These are phyloP conservation scores for Candolleomyces aberdarensis DNA, from an alignment of 768 basidiomycete genomes.

Conservation along the genomic window DNA sequence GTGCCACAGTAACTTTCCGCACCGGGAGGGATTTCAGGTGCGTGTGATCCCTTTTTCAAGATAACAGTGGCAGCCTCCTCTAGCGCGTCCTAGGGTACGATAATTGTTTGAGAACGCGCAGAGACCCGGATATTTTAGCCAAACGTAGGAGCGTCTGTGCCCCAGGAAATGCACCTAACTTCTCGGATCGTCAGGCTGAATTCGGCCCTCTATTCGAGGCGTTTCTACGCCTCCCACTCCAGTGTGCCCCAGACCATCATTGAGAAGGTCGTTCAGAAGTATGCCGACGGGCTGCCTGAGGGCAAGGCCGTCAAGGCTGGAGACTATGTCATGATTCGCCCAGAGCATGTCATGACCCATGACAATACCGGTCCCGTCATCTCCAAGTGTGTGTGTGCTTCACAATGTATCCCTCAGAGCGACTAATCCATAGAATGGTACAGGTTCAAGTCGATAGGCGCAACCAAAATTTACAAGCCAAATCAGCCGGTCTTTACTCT, in stretches of 20 bases:
- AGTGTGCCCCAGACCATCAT: constrained; percentile 79
- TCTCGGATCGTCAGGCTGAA: too few species aligned
- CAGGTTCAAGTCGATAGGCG: constrained; percentile 95
- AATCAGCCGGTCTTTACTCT: constrained; percentile 92
- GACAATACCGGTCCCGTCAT: constrained; percentile 99
- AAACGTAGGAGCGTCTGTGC: too few species aligned
- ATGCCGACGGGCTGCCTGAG: constrained; percentile 84
- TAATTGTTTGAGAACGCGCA: too few species aligned
- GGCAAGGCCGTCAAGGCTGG: constrained; percentile 85
- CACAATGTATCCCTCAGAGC: background rate
- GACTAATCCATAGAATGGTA: constrained; percentile 1
- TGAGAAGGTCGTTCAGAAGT: constrained; percentile 97
- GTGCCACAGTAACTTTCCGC: too few species aligned
- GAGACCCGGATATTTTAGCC: too few species aligned
- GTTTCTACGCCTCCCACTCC: constrained; percentile 25
- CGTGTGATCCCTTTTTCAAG: too few species aligned
- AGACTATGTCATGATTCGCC: constrained; percentile 99
- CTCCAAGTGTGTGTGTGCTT: constrained; percentile 71
- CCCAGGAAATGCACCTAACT: too few species aligned
- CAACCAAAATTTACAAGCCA: constrained; percentile 76
- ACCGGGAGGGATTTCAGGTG: too few species aligned
- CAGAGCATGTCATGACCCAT: constrained; percentile 97
- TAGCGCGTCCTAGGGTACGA: too few species aligned
- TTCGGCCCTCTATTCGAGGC: constrained; percentile 9
- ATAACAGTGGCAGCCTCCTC: too few species aligned